Percentiles rank a stretch among this genome's conserved stretches.
phyloP scores from a whole-genome alignment of 2,329 filamentous ascomycete species.

The Hypoxylon sp. region DNA sequence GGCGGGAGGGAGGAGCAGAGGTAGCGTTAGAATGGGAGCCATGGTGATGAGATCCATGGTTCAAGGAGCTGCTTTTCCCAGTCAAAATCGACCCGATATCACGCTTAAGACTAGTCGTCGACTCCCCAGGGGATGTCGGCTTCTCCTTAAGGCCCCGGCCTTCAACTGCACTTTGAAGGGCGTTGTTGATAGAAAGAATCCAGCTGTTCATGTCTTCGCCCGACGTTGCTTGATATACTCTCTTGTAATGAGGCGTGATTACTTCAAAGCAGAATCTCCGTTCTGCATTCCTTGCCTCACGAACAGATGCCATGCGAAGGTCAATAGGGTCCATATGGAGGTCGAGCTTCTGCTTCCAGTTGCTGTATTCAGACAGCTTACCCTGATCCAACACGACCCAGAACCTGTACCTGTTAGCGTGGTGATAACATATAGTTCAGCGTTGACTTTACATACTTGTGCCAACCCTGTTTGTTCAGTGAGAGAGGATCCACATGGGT shows the following conservation, averaged over 20 bases:
- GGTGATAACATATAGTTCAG: neutral
- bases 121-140: constrained; percentile 62
- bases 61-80: constrained; percentile 85
- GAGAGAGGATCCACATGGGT: constrained; percentile 96
- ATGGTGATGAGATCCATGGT: constrained; percentile 65
- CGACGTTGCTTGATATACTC: constrained; percentile 96
- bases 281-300: constrained; percentile 94
- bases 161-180: constrained; percentile 94
- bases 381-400: constrained; percentile 99
- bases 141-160: constrained; percentile 74
- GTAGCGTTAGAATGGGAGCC: constrained; percentile 66
- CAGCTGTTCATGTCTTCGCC: constrained; percentile 98
- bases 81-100: constrained; percentile 95
- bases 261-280: constrained; percentile 98
- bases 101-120: constrained; percentile 74
- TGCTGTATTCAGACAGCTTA: constrained; percentile 97
- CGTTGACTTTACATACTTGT: constrained; percentile 78
- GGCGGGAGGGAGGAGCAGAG: constrained; percentile 76
- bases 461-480: constrained; percentile 97
- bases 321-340: constrained; percentile 99
- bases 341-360: constrained; percentile 98
- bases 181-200: constrained; percentile 97
- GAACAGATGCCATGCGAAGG: constrained; percentile 94
- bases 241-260: constrained; percentile 95
- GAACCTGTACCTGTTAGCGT: constrained; percentile 71